Base-by-base conservation (phyloP, 2,329 filamentous ascomycete genomes). In the Neofusicoccum sp. region DNA sequence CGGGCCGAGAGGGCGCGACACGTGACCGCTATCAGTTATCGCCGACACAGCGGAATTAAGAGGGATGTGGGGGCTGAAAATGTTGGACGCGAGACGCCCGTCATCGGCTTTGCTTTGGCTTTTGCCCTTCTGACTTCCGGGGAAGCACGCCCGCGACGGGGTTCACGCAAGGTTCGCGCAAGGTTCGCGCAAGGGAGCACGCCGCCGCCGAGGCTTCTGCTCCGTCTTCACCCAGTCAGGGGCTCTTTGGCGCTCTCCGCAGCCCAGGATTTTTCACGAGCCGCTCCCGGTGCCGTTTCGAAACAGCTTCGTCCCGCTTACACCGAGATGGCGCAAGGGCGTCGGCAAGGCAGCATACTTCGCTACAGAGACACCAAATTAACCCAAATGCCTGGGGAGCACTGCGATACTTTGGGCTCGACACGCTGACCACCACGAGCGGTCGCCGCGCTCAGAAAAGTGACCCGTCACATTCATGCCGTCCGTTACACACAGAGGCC, bases 391-490 rank as follows among this genome's bases (percentile, higher is more conserved):
- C 6, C 45, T 4, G 36, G 36, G 6, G 24, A 41, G 34, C 34
- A 38, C 20, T 11, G 12, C 20, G 48, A 8, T 20, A 54, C 36
- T 41, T 31, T 43, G 26, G 38, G 24, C 14, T 30, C 51, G n/a
- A 38, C 34, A 12, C 14, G 38, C 51, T 56, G 51, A 41, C 38
- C 36, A 43, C 36, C 51, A 30, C 26, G 16, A 40, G 14, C 16
- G 12, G 34, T 20, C 5, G 8, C 9, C 33, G 9, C 47, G 30
- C 14, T 30, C 51, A 31, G 20, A 56, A 20, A 56, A 40, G 36
- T 56, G 51, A 56, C 38, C 51, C 24, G 38, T 56, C 51, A 33
- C 51, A 56, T 56, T 56, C 36, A 56, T 56, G 51, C 26, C 49
- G 24, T 4, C 34, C n/a, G 38, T 43, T 11, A 40, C 51, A 54